Percentiles rank a stretch among this genome's conserved stretches.
Evolutionary conservation across 1,284 basidiomycete species (phyloP).

Genomic region (Cystobasidium slooffiae): DNA sequence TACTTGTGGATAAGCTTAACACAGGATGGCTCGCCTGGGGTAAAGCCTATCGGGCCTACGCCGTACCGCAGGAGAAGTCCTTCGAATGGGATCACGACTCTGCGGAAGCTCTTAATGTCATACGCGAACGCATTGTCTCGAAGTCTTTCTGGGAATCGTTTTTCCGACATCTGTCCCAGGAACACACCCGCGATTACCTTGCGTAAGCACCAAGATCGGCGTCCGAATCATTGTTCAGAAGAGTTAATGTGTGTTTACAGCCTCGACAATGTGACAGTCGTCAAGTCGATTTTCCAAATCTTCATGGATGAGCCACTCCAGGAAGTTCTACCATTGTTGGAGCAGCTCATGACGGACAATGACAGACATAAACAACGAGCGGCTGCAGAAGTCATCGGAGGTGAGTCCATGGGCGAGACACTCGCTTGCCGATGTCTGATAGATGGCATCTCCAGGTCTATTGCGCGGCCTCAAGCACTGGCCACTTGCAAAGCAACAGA

Average conservation of each 20-base stretch:
- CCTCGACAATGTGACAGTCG: slow-evolving; percentile 59
- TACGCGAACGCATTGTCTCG: slow-evolving; percentile 60
- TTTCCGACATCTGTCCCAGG: slow-evolving; percentile 53
- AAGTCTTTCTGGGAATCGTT: slow-evolving; percentile 63
- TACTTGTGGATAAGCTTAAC: slow-evolving; percentile 75
- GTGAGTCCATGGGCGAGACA: slow-evolving; percentile 58
- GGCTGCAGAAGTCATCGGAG: slow-evolving; percentile 81
- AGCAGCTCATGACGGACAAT: slow-evolving; percentile 65
- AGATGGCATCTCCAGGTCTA: slow-evolving; percentile 40
- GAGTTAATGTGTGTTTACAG: not conserved
- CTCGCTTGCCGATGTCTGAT: not conserved
- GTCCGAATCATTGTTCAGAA: not conserved
- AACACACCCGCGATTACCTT: slow-evolving; percentile 44
- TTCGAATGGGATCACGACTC: slow-evolving; percentile 72
- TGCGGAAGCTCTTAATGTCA: slow-evolving; percentile 16
- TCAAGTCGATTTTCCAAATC: slow-evolving; percentile 62
- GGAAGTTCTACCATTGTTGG: slow-evolving; percentile 63
- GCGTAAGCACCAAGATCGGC: not conserved
- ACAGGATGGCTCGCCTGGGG: slow-evolving; percentile 89
- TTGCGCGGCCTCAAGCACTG: slow-evolving; percentile 85
- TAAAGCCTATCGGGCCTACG: slow-evolving; percentile 71
- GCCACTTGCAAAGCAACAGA: slow-evolving; percentile 66
- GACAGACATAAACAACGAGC: slow-evolving; percentile 93
- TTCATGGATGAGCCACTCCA: slow-evolving; percentile 62
- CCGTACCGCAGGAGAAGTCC: slow-evolving; percentile 61